These are phyloP conservation scores for Pyrus hybrid DNA, from an alignment of 331 rosid species.

Conservation along the genomic window DNA sequence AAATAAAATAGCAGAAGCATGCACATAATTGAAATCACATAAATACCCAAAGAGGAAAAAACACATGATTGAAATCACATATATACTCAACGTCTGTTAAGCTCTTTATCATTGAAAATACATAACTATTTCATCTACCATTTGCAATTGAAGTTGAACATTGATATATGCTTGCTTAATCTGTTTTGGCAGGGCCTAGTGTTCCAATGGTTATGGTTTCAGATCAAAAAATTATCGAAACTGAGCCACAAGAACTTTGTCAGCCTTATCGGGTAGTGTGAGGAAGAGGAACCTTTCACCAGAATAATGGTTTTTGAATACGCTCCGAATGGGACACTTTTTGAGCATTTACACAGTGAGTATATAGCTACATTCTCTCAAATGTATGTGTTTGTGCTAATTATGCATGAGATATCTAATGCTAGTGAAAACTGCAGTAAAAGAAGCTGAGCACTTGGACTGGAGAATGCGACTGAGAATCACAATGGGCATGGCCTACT, in stretches of 20 bases:
- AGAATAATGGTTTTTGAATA: conserved; percentile 95
- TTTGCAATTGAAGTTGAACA: too few relatives aligned
- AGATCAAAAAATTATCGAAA: conserved; percentile 71
- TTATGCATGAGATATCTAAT: conserved; percentile 6
- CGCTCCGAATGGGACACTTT: conserved; percentile 90
- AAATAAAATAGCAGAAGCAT: too few relatives aligned
- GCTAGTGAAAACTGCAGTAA: conserved; percentile 35
- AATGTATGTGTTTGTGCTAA: background rate
- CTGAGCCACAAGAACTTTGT: conserved; percentile 94
- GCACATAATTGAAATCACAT: too few relatives aligned
- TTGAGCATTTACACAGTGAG: conserved; percentile 93
- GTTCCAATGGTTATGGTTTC: conserved; percentile 23
- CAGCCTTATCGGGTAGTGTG: conserved; percentile 83
- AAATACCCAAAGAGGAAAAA: too few relatives aligned
- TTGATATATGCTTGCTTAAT: background rate
- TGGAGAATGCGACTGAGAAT: conserved; percentile 82
- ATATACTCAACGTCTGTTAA: too few relatives aligned
- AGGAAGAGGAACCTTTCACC: conserved; percentile 86
- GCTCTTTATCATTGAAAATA: too few relatives aligned
- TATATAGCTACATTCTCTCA: conserved; percentile 6
- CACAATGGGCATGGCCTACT: conserved; percentile 78
- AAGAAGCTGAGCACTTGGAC: conserved; percentile 93
- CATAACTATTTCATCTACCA: too few relatives aligned
- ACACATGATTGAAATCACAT: too few relatives aligned
- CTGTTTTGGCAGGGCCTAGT: conserved; percentile 4